phyloP scores from a whole-genome alignment of 1,284 basidiomycete species.

The Puccinia horiana region DNA sequence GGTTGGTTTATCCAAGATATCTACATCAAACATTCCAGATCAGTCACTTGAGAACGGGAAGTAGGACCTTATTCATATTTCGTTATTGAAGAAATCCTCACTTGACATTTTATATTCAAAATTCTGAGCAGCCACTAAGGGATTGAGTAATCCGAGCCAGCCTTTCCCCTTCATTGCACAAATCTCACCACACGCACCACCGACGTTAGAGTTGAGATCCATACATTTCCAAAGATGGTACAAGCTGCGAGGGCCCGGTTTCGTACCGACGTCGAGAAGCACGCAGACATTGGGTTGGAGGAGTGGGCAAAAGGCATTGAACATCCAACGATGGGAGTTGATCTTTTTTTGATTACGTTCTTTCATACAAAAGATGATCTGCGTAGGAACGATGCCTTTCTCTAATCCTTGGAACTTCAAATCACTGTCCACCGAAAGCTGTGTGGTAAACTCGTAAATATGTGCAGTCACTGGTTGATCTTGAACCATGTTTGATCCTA shows the following conservation, averaged over 20 bases:
- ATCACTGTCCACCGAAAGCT: constrained; percentile 82
- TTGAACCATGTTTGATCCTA: constrained; percentile 88
- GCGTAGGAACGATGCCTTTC: constrained; percentile 74
- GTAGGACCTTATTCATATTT: neutral
- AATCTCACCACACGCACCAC: constrained; percentile 92
- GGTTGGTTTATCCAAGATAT: constrained; percentile 91
- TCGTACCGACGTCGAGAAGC: constrained; percentile 88
- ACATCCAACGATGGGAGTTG: constrained; percentile 93
- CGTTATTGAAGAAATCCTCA: neutral
- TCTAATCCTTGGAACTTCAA: constrained; percentile 92
- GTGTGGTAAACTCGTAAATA: constrained; percentile 91
- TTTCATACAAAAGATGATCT: constrained; percentile 72
- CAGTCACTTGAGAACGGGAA: neutral
- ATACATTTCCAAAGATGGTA: constrained; percentile 94
- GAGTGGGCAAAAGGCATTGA: constrained; percentile 73
- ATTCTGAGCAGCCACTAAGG: constrained; percentile 82
- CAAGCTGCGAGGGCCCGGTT: constrained; percentile 77
- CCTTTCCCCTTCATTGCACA: constrained; percentile 85
- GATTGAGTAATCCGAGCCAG: constrained; percentile 63
- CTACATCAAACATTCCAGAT: constrained; percentile 12
- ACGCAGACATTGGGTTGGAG: constrained; percentile 81
- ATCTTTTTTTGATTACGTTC: constrained; percentile 63
- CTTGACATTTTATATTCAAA: constrained; percentile 67
- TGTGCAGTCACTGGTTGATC: constrained; percentile 86
- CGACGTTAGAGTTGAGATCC: constrained; percentile 87